phyloP scores from a whole-genome alignment of 208 protist species.

The Perkinsela sp. region DNA sequence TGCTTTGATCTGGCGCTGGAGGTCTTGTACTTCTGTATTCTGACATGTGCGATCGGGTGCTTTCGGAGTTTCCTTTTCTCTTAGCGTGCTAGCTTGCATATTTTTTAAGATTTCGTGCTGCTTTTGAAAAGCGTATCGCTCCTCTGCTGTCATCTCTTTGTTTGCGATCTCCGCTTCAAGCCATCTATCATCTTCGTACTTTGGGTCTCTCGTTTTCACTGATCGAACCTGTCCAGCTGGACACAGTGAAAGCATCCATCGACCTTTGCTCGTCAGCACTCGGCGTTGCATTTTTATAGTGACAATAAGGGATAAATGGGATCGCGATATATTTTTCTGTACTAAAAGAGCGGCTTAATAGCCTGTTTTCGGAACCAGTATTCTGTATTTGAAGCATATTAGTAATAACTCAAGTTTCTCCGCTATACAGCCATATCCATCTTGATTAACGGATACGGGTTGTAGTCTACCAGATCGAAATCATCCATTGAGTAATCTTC shows the following conservation, averaged over 20 bases:
- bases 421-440: slow-evolving; percentile 93
- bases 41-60: background rate
- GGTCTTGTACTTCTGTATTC: background rate
- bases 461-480: slow-evolving; percentile 77
- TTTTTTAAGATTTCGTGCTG: background rate
- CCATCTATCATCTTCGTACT: slow-evolving; percentile 2
- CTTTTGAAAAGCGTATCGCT: slow-evolving; percentile 1
- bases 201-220: background rate
- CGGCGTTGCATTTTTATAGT: too few species aligned
- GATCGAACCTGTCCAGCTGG: background rate
- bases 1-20: background rate
- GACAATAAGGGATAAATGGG: too few species aligned
- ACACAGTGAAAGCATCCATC: too few species aligned
- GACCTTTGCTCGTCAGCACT: too few species aligned
- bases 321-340: too few species aligned
- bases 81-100: background rate
- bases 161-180: background rate
- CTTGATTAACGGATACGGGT: slow-evolving; percentile 69
- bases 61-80: background rate
- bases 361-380: too few species aligned
- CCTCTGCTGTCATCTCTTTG: slow-evolving; percentile 1
- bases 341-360: too few species aligned
- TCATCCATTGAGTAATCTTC: slow-evolving; percentile 72
- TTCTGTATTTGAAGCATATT: too few species aligned
- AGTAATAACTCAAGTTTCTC: too few species aligned